Evolutionary conservation across 1,284 basidiomycete genomes (phyloP).

Genomic region (Heterobasidion annosum): DNA sequence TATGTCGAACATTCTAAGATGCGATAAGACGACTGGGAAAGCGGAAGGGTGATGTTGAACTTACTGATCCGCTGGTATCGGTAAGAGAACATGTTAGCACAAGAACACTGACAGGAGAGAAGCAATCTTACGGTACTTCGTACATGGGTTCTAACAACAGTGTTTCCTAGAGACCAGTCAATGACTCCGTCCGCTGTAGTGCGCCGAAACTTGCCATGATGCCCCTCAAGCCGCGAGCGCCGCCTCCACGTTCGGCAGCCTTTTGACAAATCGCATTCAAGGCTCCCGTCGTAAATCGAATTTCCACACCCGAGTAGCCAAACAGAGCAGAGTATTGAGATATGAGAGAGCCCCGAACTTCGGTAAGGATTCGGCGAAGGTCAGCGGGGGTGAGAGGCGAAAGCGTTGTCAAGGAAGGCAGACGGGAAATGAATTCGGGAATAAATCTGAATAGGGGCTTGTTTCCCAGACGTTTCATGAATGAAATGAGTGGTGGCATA

Average conservation of each 20-base stretch:
- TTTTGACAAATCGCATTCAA: slow-evolving; percentile 71
- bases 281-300: slow-evolving; percentile 71
- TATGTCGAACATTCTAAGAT: slow-evolving; percentile 46
- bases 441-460: slow-evolving; percentile 53
- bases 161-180: slow-evolving; percentile 43
- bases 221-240: slow-evolving; percentile 81
- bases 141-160: slow-evolving; percentile 84
- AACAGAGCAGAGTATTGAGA: slow-evolving; percentile 86
- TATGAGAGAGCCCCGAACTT: slow-evolving; percentile 84
- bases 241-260: slow-evolving; percentile 76
- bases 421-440: slow-evolving; percentile 88
- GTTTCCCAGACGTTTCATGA: background rate
- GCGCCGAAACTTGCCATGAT: slow-evolving; percentile 58
- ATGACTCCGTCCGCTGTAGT: background rate
- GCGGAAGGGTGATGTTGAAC: slow-evolving; percentile 11
- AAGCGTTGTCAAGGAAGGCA: slow-evolving; percentile 83
- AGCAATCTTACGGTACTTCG: slow-evolving; percentile 72
- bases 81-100: slow-evolving; percentile 4
- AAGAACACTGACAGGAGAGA: background rate
- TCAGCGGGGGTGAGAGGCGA: slow-evolving; percentile 66
- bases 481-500: slow-evolving; percentile 16
- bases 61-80: slow-evolving; percentile 34
- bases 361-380: slow-evolving; percentile 83
- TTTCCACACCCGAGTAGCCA: slow-evolving; percentile 72
- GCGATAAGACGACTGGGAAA: background rate